A percentile compares a stretch with the other conserved stretches of the same genome.
Conservation (phyloP, 345 rosid genomes). For the Salix koriyanagi region DNA sequence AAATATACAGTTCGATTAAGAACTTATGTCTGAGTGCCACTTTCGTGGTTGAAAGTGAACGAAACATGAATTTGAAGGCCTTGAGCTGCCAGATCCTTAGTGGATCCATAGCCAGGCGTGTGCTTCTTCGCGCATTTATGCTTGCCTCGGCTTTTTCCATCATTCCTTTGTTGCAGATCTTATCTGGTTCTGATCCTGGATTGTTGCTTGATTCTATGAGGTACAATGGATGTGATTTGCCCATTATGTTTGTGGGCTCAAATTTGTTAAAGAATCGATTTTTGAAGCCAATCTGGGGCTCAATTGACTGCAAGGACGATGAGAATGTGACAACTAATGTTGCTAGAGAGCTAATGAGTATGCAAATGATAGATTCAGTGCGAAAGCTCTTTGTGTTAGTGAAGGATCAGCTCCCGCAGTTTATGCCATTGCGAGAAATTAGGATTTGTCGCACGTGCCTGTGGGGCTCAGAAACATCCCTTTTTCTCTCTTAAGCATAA, state of each 20-base stretch:
- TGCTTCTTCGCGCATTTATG: slow-evolving; percentile 56
- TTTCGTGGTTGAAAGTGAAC: slow-evolving; percentile 4
- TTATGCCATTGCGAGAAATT: slow-evolving; percentile 50
- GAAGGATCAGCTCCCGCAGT: slow-evolving; percentile 56
- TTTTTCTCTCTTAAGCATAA: slow-evolving; percentile 60
- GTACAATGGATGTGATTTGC: slow-evolving; percentile 41
- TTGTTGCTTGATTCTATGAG: slow-evolving; percentile 21
- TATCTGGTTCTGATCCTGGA: slow-evolving; percentile 38
- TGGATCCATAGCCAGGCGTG: slow-evolving; percentile 54
- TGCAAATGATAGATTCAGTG: slow-evolving; percentile 45
- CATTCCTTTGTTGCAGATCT: slow-evolving; percentile 46
- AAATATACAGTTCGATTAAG: slow-evolving; percentile 2
- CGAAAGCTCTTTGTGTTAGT: slow-evolving; percentile 71
- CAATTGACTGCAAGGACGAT: slow-evolving; percentile 45
- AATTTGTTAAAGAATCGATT: slow-evolving; percentile 29
- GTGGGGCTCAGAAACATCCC: slow-evolving; percentile 44
- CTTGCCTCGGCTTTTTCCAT: slow-evolving; percentile 49
- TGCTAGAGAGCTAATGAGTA: slow-evolving; percentile 47
- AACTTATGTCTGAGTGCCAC: neutral
- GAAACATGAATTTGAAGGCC: slow-evolving; percentile 49
- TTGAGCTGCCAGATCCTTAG: slow-evolving; percentile 38
- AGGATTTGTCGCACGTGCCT: slow-evolving; percentile 53
- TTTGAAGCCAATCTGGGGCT: slow-evolving; percentile 44
- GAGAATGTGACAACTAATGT: slow-evolving; percentile 45
- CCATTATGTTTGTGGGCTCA: slow-evolving; percentile 25